phyloP scores from a whole-genome alignment of 768 basidiomycete species.

The Psilocybe cubensis region DNA sequence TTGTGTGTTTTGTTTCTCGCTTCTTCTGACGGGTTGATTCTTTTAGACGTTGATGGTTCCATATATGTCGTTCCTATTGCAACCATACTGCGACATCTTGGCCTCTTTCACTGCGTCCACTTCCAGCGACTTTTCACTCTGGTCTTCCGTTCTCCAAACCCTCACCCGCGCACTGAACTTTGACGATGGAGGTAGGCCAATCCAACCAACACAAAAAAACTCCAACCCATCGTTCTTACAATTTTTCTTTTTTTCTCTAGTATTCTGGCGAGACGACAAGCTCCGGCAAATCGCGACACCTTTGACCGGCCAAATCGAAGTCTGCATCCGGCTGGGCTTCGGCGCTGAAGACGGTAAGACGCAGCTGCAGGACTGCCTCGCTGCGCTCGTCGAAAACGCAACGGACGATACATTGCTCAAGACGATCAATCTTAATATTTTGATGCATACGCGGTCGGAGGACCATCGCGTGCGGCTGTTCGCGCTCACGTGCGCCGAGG shows the following conservation, averaged over 20 bases:
- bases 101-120: constrained; percentile 44
- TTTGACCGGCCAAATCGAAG: constrained; percentile 68
- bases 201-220: too few species aligned
- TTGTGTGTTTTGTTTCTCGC: background rate
- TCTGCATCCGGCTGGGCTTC: constrained; percentile 43
- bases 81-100: constrained; percentile 67
- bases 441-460: constrained; percentile 91
- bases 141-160: constrained; percentile 63
- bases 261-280: constrained; percentile 90
- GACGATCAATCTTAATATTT: constrained; percentile 75
- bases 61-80: constrained; percentile 81
- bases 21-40: background rate
- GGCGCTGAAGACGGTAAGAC: constrained; percentile 41
- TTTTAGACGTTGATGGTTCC: constrained; percentile 83
- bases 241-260: constrained; percentile 39
- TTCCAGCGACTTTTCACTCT: constrained; percentile 49
- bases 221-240: background rate
- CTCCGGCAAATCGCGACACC: constrained; percentile 61
- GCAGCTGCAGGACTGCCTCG: constrained; percentile 53
- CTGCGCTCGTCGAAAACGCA: constrained; percentile 54
- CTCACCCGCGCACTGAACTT: constrained; percentile 71
- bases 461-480: constrained; percentile 68
- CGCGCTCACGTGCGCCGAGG: constrained; percentile 68
- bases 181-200: constrained; percentile 77
- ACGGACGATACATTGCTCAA: constrained; percentile 73